Conservation (phyloP, 495 filamentous ascomycete genomes). For the Hypomontagnella monticulosa region DNA sequence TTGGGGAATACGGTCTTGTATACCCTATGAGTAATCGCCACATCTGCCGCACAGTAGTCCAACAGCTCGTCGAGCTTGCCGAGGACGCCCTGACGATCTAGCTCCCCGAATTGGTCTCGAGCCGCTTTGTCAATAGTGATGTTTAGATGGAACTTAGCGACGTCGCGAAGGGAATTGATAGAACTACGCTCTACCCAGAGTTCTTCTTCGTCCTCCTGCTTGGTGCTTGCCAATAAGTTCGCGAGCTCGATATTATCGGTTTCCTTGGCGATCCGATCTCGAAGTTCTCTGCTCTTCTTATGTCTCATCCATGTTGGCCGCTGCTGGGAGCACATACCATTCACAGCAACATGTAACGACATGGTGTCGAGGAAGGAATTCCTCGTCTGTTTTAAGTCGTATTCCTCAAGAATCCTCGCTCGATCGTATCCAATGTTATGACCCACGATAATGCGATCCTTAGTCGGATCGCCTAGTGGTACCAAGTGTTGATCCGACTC, state of each 20-base stretch:
- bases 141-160: conserved; percentile 95
- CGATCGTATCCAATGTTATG: conserved; percentile 98
- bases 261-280: conserved; percentile 80
- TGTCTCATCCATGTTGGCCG: conserved; percentile 97
- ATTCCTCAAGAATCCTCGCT: conserved; percentile 89
- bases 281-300: conserved; percentile 84
- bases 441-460: conserved; percentile 81
- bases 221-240: conserved; percentile 72
- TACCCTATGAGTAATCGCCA: conserved; percentile 89
- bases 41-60: conserved; percentile 96
- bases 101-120: conserved; percentile 86
- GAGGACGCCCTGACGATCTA: conserved; percentile 74
- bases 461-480: conserved; percentile 77
- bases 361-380: conserved; percentile 97
- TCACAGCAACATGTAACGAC: conserved; percentile 97
- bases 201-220: conserved; percentile 86
- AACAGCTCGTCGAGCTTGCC: conserved; percentile 81
- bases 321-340: conserved; percentile 98
- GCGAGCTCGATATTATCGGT: conserved; percentile 75
- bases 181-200: conserved; percentile 95
- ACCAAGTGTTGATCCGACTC: conserved; percentile 82
- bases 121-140: conserved; percentile 90
- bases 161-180: conserved; percentile 93
- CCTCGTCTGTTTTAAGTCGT: conserved; percentile 78
- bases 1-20: conserved; percentile 91